Conservation (phyloP, 441 rosid species). For the Breynia disticha region DNA sequence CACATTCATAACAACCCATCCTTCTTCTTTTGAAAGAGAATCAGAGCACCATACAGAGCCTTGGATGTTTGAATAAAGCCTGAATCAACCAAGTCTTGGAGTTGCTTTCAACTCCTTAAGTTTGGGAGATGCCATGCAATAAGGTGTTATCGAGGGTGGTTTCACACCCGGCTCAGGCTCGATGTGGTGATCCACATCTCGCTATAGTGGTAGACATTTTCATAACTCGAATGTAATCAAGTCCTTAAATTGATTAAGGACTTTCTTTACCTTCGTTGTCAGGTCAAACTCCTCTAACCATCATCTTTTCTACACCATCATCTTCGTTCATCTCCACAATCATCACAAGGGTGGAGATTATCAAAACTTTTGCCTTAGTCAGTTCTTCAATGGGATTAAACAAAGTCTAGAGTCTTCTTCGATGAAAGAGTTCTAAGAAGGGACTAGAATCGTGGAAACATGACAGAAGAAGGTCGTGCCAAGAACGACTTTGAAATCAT, state of each 20-base stretch:
- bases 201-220: not conserved
- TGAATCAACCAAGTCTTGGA: not conserved
- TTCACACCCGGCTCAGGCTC: not conserved
- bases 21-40: conserved; percentile 1
- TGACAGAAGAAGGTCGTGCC: not conserved
- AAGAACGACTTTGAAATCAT: not conserved
- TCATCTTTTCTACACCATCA: not conserved
- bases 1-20: not conserved
- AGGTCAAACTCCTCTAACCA: not conserved
- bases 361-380: not conserved
- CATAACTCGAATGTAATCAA: not conserved
- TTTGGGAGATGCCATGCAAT: not conserved
- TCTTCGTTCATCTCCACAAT: not conserved
- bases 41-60: not conserved
- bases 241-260: not conserved
- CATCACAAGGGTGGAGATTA: not conserved
- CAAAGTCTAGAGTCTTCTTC: no score
- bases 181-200: not conserved
- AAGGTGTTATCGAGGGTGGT: not conserved
- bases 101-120: not conserved
- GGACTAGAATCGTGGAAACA: not conserved
- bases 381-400: not conserved
- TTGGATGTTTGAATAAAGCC: not conserved
- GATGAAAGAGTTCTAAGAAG: not conserved
- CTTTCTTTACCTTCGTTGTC: not conserved